Percentiles rank a stretch among this genome's conserved stretches.
Conservation (phyloP, 805 yeast species). For the Cyberlindnera euphorbiae region DNA sequence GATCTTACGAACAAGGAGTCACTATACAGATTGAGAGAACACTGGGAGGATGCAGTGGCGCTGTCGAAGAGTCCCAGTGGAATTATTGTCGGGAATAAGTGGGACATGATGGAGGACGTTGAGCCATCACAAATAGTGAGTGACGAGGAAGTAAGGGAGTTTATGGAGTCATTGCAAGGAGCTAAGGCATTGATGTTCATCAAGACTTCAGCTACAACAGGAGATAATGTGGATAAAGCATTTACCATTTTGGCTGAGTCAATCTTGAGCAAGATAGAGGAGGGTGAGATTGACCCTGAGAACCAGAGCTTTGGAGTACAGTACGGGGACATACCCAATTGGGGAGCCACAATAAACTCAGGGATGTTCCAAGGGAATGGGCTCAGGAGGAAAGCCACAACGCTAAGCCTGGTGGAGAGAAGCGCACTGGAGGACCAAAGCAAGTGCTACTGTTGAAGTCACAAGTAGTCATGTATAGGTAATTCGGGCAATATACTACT, state of each 20-base stretch:
- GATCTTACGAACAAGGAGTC: slow-evolving; percentile 27
- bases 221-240: slow-evolving; percentile 36
- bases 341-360: slow-evolving; percentile 10
- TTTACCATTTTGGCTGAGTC: slow-evolving; percentile 35
- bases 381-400: slow-evolving; percentile 14
- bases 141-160: slow-evolving; percentile 32
- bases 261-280: slow-evolving; percentile 42
- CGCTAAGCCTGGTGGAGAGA: slow-evolving; percentile 17
- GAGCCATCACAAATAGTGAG: slow-evolving; percentile 29
- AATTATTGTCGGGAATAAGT: slow-evolving; percentile 33
- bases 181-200: slow-evolving; percentile 30
- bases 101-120: slow-evolving; percentile 20
- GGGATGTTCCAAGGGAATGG: slow-evolving; percentile 5
- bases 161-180: slow-evolving; percentile 21
- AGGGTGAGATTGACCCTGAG: slow-evolving; percentile 45
- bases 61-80: slow-evolving; percentile 27
- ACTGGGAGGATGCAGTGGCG: slow-evolving; percentile 28
- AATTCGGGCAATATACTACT: background rate
- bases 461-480: no score
- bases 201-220: slow-evolving; percentile 37
- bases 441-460: slow-evolving; percentile 8
- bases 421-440: slow-evolving; percentile 6
- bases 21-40: slow-evolving; percentile 27
- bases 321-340: slow-evolving; percentile 39
- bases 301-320: slow-evolving; percentile 43